Evolutionary conservation across 2,329 filamentous ascomycete genomes (phyloP), one percentile per base, ranked within the genome.

Genomic region (Rhynchosporium secalis): DNA sequence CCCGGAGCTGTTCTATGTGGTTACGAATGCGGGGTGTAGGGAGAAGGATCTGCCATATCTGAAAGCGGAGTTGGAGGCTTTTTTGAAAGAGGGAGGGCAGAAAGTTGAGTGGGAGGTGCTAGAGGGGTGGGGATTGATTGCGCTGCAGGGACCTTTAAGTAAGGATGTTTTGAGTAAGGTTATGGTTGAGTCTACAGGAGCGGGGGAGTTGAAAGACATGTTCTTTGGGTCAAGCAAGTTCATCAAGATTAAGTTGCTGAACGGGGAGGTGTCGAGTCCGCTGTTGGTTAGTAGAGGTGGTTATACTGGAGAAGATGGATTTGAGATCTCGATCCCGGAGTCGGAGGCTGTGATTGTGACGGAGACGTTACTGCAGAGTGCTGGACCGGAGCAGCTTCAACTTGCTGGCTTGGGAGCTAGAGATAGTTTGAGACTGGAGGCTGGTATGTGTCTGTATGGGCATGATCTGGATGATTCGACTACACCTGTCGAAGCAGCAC

Each of bases 391-490:
- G 65, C 78, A 77, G 57, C 80, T 96, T 15, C 88, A 89, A 72
- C 84, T 96, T 51, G 92, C 94, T 1, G 95, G 95, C 3, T 84
- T 99, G 0, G 95, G 93, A 9, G 92, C 95, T 2, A 86, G 95
- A 67, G 95, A 99, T 76, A 96, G 90, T 65, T 85, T 99, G 63
- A 88, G 95, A 52, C 86, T 99, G 36, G 95, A 99, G 79, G 95
- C 95, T 0, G 95, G 95, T 65, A 96, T 99, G 94, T 99, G 95
- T 77, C 83, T 99, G n/a, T 99, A 99, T 78, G 95, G 95, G n/a
- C 92, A 98, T 78, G 95, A 99, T 76, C 84, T 99, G 43, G 87
- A 96, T 75, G 94, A 96, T 62, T 80, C 79, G 0, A 89, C 84
- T 10, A 90, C 88, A 1, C 88, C 88, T 1, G 86, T 89, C 4